Evolutionary conservation across 805 yeast species (phyloP).

Genomic region (Saccharomyces paradoxus): DNA sequence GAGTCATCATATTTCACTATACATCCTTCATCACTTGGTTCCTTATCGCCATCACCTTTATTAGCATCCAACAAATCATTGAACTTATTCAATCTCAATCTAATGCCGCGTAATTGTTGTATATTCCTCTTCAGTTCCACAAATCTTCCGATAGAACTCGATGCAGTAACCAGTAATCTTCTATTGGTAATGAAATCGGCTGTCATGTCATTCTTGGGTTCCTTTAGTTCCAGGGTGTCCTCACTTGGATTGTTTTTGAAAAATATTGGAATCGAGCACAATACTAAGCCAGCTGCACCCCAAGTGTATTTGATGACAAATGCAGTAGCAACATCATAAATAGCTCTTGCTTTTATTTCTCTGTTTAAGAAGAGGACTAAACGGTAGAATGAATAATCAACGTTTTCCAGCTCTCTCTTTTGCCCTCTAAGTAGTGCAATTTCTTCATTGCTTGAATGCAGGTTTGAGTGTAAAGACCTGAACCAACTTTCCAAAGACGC

Average conservation of each 20-base stretch:
- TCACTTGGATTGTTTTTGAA: conserved; percentile 34
- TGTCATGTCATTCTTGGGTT: conserved; percentile 36
- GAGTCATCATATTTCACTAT: conserved; percentile 44
- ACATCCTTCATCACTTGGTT: conserved; percentile 14
- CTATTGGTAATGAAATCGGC: conserved; percentile 87
- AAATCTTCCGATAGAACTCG: conserved; percentile 80
- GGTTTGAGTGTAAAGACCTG: conserved; percentile 72
- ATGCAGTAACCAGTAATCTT: conserved; percentile 71
- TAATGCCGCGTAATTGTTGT: conserved; percentile 77
- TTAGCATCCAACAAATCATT: conserved; percentile 47
- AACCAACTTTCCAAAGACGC: conserved; percentile 80
- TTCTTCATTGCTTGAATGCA: conserved; percentile 75
- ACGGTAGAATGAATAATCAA: conserved; percentile 76
- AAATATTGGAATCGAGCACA: conserved; percentile 86
- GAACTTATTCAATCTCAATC: conserved; percentile 64
- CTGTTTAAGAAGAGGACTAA: conserved; percentile 68
- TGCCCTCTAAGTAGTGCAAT: conserved; percentile 82
- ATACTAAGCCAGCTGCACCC: conserved; percentile 89
- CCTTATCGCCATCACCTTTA: conserved; percentile 8
- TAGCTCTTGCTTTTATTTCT: conserved; percentile 66
- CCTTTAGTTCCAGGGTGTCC: conserved; percentile 4
- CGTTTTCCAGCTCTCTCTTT: conserved; percentile 60
- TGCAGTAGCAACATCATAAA: conserved; percentile 78
- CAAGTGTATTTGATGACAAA: conserved; percentile 86
- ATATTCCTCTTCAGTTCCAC: conserved; percentile 78